Conservation (phyloP, 352 stramenopile species). For the Phytopythium boreale region DNA sequence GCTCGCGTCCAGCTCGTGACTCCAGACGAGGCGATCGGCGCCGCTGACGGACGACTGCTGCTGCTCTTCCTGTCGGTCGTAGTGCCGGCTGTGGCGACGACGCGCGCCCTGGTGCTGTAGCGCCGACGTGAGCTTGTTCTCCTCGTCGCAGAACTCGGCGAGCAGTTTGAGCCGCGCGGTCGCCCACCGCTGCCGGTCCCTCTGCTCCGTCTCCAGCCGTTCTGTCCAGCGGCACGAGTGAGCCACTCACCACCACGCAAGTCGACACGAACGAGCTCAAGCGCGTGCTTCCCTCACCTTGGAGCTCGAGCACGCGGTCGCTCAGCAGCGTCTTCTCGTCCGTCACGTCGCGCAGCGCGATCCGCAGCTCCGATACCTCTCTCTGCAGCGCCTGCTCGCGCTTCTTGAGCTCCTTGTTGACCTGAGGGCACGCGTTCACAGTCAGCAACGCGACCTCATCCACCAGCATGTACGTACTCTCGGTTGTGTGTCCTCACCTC, state of each 20-base stretch:
- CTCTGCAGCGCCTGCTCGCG: conserved; percentile 49
- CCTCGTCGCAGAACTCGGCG: conserved; percentile 79
- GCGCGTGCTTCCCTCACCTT: conserved; percentile 28
- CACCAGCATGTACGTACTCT: not conserved
- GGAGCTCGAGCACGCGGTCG: conserved; percentile 46
- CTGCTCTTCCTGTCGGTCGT: not conserved
- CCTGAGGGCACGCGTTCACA: conserved; percentile 8
- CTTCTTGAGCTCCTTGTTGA: conserved; percentile 44
- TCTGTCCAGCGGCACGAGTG: conserved; percentile 20
- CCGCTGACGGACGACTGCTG: not conserved
- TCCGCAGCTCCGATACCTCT: conserved; percentile 50
- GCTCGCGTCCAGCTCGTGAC: conserved; percentile 3
- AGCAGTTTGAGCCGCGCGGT: conserved; percentile 66
- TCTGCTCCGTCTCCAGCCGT: conserved; percentile 60
- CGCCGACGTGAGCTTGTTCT: conserved; percentile 57
- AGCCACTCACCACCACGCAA: not conserved
- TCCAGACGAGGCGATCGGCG: conserved; percentile 5
- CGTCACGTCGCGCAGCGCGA: conserved; percentile 41
- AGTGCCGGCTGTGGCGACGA: not conserved
- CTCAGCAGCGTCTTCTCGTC: conserved; percentile 53
- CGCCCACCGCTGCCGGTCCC: conserved; percentile 64
- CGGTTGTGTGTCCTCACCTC: conserved; percentile 24
- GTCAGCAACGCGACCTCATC: not conserved
- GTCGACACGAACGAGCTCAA: not conserved
- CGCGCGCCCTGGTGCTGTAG: conserved; percentile 12